phyloP scores from a whole-genome alignment of 139 green algal genomes.

The Closterium sp. region DNA sequence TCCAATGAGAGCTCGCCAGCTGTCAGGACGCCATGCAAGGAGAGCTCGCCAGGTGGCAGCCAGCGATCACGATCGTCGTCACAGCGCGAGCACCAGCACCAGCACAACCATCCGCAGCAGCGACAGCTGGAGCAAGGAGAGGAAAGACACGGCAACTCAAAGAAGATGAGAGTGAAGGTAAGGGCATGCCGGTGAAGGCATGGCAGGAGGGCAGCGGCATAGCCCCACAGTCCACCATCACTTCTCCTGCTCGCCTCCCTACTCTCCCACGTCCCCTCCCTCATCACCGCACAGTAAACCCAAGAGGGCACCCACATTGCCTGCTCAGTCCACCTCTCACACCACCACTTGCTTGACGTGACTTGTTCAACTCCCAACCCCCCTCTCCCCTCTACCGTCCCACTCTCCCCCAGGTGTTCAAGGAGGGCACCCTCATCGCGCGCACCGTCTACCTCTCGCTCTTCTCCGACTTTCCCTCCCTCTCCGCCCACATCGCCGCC shows the following conservation, averaged over 20 bases:
- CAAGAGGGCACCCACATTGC: no score
- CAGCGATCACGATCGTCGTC: background rate
- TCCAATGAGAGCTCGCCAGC: background rate
- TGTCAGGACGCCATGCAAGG: background rate
- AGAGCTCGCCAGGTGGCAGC: background rate
- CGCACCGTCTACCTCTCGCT: background rate
- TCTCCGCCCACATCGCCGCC: background rate
- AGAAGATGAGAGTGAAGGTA: background rate
- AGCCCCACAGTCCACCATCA: no score
- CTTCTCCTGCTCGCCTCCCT: no score
- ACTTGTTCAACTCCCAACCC: background rate
- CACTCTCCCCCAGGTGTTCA: background rate
- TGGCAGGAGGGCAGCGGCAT: no score
- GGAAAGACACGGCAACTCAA: background rate
- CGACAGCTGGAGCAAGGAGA: background rate
- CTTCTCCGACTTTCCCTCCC: background rate
- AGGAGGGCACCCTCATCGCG: background rate
- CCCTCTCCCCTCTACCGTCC: background rate
- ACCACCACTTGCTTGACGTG: no score
- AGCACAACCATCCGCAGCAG: background rate
- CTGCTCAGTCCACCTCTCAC: background rate
- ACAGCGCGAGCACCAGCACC: background rate
- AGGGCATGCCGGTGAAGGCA: background rate
- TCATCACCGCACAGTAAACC: no score
- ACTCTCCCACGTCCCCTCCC: no score